phyloP scores from a whole-genome alignment of 2,329 filamentous ascomycete genomes.

The Xylaria sp. region DNA sequence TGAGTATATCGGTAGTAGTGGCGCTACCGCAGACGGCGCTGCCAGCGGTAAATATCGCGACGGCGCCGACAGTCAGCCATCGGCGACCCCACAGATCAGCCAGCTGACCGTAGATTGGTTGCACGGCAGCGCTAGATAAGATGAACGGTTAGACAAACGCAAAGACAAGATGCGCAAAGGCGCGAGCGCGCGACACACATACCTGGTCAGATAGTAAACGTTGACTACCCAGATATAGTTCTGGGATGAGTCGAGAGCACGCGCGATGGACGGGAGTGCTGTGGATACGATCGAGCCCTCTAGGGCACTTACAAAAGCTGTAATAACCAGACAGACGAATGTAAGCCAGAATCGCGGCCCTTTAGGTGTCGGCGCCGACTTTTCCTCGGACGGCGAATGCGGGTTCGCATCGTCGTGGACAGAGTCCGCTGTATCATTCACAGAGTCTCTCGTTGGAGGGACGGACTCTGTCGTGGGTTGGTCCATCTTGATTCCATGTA shows the following conservation, averaged over 20 bases:
- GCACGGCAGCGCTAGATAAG: slow-evolving; percentile 48
- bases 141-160: neutral
- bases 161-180: slow-evolving; percentile 22
- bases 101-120: slow-evolving; percentile 58
- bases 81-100: slow-evolving; percentile 60
- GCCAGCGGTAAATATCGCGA: slow-evolving; percentile 58
- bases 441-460: slow-evolving; percentile 9
- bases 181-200: slow-evolving; percentile 23
- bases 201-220: slow-evolving; percentile 40
- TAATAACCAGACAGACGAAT: slow-evolving; percentile 31
- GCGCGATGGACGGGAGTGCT: slow-evolving; percentile 34
- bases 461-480: slow-evolving; percentile 13
- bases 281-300: slow-evolving; percentile 38
- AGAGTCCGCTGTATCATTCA: slow-evolving; percentile 8
- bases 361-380: neutral
- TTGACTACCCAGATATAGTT: slow-evolving; percentile 40
- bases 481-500: slow-evolving; percentile 13
- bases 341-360: slow-evolving; percentile 33
- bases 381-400: slow-evolving; percentile 16
- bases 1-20: slow-evolving; percentile 53
- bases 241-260: slow-evolving; percentile 28
- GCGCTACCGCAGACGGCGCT: slow-evolving; percentile 58
- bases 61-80: slow-evolving; percentile 50
- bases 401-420: neutral
- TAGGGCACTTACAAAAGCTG: slow-evolving; percentile 35